Conservation (phyloP, 2,329 filamentous ascomycete genomes). For the Alternaria novae-zelandiae region DNA sequence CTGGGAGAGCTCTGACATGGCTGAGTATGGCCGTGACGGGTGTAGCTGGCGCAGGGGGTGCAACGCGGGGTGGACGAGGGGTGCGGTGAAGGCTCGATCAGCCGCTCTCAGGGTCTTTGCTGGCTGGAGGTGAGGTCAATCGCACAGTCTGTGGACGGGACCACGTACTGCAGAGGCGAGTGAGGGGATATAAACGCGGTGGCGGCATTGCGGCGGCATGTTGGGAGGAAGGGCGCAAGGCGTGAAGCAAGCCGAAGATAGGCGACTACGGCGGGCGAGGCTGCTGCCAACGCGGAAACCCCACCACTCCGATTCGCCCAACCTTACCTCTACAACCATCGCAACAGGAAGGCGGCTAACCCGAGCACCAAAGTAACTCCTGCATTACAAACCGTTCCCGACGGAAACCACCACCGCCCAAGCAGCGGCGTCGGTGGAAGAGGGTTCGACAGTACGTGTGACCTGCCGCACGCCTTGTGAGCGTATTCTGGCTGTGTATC, state of each 20-base stretch:
- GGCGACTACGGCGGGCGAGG: neutral
- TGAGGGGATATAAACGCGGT: slow-evolving; percentile 21
- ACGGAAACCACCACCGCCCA: neutral
- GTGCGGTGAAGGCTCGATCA: slow-evolving; percentile 9
- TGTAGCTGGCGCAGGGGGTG: slow-evolving; percentile 18
- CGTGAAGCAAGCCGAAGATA: slow-evolving; percentile 22
- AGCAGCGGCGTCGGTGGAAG: neutral
- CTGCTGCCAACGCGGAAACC: slow-evolving; percentile 1
- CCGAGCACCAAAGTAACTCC: neutral
- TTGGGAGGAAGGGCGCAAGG: slow-evolving; percentile 7
- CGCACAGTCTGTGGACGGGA: slow-evolving; percentile 22
- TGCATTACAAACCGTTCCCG: neutral
- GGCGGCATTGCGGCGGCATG: slow-evolving; percentile 31
- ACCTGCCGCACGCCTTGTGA: neutral
- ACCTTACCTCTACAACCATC: neutral
- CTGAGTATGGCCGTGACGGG: slow-evolving; percentile 19
- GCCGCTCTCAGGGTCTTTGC: slow-evolving; percentile 14
- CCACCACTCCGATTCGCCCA: slow-evolving; percentile 10
- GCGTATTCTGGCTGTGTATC: neutral
- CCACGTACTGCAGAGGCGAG: slow-evolving; percentile 41
- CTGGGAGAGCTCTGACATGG: slow-evolving; percentile 41
- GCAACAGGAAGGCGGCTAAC: neutral
- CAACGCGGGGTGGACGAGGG: slow-evolving; percentile 14
- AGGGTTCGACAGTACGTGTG: neutral
- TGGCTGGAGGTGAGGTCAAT: slow-evolving; percentile 38